Base-by-base conservation (phyloP, 306 rosid species). In the Casuarina equisetifolia region DNA sequence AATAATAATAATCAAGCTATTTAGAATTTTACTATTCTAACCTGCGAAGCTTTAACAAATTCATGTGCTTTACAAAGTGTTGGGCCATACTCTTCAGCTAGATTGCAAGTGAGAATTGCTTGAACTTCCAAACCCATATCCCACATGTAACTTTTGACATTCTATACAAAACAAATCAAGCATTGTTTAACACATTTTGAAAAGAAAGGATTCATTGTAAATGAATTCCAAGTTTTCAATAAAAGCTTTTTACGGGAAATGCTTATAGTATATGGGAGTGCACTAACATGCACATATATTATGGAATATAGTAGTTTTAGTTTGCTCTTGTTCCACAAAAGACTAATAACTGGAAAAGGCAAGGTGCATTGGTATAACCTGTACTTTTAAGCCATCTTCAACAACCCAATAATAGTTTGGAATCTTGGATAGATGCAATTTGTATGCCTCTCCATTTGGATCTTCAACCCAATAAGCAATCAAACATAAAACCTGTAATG, bases 11-110 rank as follows among this genome's bases (percentile, higher is more conserved):
- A 25, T 25, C 1, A 1, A 25, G 32, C 1, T 25, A 25, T 25
- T 25, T 25, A 25, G 32, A 25, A 25, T 25, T 25, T 25, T 25
- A 25, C 32, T 25, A 25, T 57, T 69, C 32, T 59, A 36, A 89
- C 92, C 87, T 90, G 95, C 5, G 95, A 88, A 79, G 88, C 90
- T 83, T 88, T 90, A 46, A 88, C 32, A 59, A 83, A 90, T 12
- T 88, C 80, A 35, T 90, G 88, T 70, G 95, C 90, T 83, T 83
- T 90, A 17, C 79, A 46, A 70, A 90, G 88, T 35, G 89, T 86
- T 25, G 82, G 48, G 11, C 83, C 89, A 32, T 75, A 84, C 78
- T 88, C 89, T 53, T 90, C 88, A 67, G 57, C 84, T 69, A 88
- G 42, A 35, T 83, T 76, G 55, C 92, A 84, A 15, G 82, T 32